Base-by-base conservation (phyloP, 2,329 filamentous ascomycete species). In the Chalaropsis thielavioides region DNA sequence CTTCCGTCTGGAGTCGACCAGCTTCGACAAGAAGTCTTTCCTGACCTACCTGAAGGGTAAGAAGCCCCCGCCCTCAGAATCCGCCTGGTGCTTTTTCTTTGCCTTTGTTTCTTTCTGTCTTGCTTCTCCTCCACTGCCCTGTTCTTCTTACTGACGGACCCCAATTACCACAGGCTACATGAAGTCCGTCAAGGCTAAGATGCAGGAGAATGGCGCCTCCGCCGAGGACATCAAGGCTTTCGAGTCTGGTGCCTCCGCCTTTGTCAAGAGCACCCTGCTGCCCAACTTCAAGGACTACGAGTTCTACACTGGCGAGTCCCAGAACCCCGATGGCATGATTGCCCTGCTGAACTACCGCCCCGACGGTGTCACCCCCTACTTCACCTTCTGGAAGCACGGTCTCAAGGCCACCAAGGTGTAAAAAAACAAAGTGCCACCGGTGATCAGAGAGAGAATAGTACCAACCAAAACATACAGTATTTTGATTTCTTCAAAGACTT, bases 291-390 rank as follows among this genome's bases (percentile, higher is more conserved):
- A 95, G 81, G 90, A 97, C 81, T 95, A 87, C 77, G 92, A 97
- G 77, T 92, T 96, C 79, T 89, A 88, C 78, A 90, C 88, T 72
- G 92, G 92, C 79, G 87, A 94, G 82, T 88, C 85, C 72, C 95
- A 95, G 90, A 84, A 95, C 78, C 86, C 88, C 72, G 89, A 96
- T 73, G 92, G 88, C 81, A 95, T 96, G 94, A 81, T 96, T 72
- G 81, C 92, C 70, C 89, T 96, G 71, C 88, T 96, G 75, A 95
- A 96, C 84, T 99, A 96, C 85, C 92, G 94, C 72, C 92, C 96
- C 76, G 94, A 97, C 72, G 94, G 94, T 76, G 77, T 87, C 71
- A 97, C 92, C 65, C 94, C 94, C 68, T 99, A 83, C 75, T 81
- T 95, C 72, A 88, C 85, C 70, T 79, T 95, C 80, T 97, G 92